These are phyloP conservation scores for Trichodelitschia bisporula DNA, from an alignment of 495 filamentous ascomycete genomes.

Conservation along the genomic window DNA sequence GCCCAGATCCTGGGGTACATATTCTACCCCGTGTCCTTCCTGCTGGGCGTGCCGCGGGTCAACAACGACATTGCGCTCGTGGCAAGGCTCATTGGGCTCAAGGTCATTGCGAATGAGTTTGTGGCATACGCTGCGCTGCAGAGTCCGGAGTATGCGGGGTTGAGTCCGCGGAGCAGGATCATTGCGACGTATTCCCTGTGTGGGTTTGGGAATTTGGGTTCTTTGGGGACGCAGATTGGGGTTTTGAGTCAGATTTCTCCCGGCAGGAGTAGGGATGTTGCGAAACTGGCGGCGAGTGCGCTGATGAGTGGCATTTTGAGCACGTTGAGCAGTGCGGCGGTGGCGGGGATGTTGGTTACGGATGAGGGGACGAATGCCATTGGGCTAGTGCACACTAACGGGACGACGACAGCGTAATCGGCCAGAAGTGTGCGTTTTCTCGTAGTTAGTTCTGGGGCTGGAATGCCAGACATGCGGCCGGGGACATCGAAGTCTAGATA, in stretches of 20 bases:
- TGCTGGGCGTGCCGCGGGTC: conserved; percentile 58
- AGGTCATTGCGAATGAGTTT: conserved; percentile 47
- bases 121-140: conserved; percentile 21
- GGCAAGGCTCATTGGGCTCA: conserved; percentile 54
- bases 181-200: conserved; percentile 51
- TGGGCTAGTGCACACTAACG: too few relatives aligned
- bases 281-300: conserved; percentile 48
- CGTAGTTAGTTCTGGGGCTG: too few relatives aligned
- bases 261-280: conserved; percentile 44
- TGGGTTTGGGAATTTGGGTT: conserved; percentile 46
- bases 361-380: conserved; percentile 21
- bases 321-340: conserved; percentile 56
- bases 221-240: conserved; percentile 67
- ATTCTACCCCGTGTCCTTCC: conserved; percentile 63
- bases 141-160: conserved; percentile 22
- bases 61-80: conserved; percentile 43
- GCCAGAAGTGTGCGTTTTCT: too few relatives aligned
- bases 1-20: conserved; percentile 61
- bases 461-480: too few relatives aligned
- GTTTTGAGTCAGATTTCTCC: conserved; percentile 64
- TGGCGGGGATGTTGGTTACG: conserved; percentile 53
- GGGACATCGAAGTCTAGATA: too few relatives aligned
- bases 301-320: conserved; percentile 54
- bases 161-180: conserved; percentile 44
- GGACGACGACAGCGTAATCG: too few relatives aligned